Evolutionary conservation across 768 basidiomycete species (phyloP).

Genomic region (Hericium coralloides): DNA sequence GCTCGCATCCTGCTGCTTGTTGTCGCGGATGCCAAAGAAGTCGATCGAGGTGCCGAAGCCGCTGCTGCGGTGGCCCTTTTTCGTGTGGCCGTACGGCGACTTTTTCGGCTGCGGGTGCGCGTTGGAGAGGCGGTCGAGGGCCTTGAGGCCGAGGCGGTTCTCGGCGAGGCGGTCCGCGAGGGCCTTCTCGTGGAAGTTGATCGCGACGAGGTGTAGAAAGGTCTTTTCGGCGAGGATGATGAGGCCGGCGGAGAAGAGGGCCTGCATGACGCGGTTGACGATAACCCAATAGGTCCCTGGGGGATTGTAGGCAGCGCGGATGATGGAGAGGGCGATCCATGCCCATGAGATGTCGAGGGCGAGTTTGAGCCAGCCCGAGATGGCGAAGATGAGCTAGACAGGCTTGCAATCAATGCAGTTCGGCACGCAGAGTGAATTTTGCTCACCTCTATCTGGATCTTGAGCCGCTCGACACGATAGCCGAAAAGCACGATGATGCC

Average conservation of each 20-base stretch:
- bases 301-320: slow-evolving; percentile 48
- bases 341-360: slow-evolving; percentile 57
- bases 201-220: slow-evolving; percentile 67
- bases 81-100: slow-evolving; percentile 23
- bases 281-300: slow-evolving; percentile 58
- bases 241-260: slow-evolving; percentile 34
- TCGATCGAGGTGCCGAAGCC: slow-evolving; percentile 10
- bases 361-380: slow-evolving; percentile 65
- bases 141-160: slow-evolving; percentile 60
- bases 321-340: slow-evolving; percentile 65
- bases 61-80: slow-evolving; percentile 36
- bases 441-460: slow-evolving; percentile 59
- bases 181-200: slow-evolving; percentile 72
- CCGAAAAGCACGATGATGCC: slow-evolving; percentile 44
- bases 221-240: slow-evolving; percentile 46
- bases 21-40: slow-evolving; percentile 7
- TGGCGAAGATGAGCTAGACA: slow-evolving; percentile 52
- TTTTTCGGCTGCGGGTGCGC: slow-evolving; percentile 35
- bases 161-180: slow-evolving; percentile 65
- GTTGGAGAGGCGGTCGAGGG: slow-evolving; percentile 64
- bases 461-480: slow-evolving; percentile 55
- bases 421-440: background rate
- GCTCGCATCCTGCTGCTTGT: slow-evolving; percentile 3
- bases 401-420: background rate
- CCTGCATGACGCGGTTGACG: slow-evolving; percentile 65